These are phyloP conservation scores for Epichloe baconii DNA, from an alignment of 2,329 filamentous ascomycete genomes.

Conservation along the genomic window DNA sequence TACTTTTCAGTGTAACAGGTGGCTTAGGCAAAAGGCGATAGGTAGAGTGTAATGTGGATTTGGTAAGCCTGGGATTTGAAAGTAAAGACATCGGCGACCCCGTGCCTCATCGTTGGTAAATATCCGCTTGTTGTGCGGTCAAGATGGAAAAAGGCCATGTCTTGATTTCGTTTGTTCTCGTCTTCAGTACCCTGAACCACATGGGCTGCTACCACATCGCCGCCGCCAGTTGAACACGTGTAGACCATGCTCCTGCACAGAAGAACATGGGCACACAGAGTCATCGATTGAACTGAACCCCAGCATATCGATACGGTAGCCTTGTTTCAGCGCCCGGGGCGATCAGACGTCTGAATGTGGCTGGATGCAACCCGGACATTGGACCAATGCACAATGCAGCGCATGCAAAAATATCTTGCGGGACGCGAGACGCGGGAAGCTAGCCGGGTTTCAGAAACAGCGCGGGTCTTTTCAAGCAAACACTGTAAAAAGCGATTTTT, in stretches of 20 bases:
- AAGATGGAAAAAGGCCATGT: neutral
- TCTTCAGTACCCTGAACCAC: neutral
- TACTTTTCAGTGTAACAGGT: neutral
- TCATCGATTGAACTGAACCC: neutral
- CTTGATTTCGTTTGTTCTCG: neutral
- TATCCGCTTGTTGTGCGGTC: neutral
- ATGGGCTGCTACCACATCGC: neutral
- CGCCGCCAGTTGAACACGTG: conserved; percentile 3
- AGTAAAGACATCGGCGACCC: neutral
- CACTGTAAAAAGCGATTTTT: neutral
- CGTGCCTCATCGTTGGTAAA: neutral
- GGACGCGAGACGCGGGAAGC: neutral
- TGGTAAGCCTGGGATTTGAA: neutral
- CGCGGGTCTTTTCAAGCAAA: neutral
- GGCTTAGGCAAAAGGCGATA: neutral
- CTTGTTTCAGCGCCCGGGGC: neutral
- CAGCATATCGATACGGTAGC: neutral
- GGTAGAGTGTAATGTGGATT: neutral
- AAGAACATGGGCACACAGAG: neutral
- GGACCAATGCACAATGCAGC: neutral
- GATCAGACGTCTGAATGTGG: neutral
- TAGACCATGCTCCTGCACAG: conserved; percentile 1
- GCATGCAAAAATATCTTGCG: neutral
- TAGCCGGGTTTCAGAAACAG: neutral
- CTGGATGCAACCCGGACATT: neutral